Percentiles rank a stretch among this genome's conserved stretches.
phyloP scores from a whole-genome alignment of 768 basidiomycete species.

The Boletus sp. region DNA sequence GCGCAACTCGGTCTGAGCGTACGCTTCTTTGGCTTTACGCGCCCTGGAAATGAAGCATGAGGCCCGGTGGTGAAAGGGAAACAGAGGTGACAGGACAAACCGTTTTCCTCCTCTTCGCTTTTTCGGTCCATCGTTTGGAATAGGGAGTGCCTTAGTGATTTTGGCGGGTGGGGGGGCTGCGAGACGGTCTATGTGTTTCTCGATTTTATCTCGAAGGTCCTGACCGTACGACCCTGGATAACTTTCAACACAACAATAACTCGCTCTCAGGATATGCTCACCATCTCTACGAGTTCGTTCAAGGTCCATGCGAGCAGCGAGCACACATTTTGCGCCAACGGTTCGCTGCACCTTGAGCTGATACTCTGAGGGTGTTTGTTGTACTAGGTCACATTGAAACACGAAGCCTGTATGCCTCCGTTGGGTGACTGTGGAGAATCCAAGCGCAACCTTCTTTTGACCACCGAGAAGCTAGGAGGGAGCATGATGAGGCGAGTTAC shows the following conservation, averaged over 20 bases:
- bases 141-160: constrained; percentile 87
- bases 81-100: constrained; percentile 39
- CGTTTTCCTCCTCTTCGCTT: constrained; percentile 95
- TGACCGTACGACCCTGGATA: constrained; percentile 72
- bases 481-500: background rate
- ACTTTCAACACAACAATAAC: background rate
- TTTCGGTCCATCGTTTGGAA: constrained; percentile 93
- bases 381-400: constrained; percentile 88
- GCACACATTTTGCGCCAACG: constrained; percentile 84
- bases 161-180: constrained; percentile 94
- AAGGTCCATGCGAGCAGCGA: constrained; percentile 94
- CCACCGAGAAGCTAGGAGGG: constrained; percentile 82
- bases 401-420: constrained; percentile 95
- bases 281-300: constrained; percentile 81
- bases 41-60: constrained; percentile 50
- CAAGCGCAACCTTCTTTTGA: constrained; percentile 86
- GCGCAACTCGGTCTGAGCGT: constrained; percentile 92
- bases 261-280: constrained; percentile 28
- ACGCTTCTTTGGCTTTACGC: constrained; percentile 97
- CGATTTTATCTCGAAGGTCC: constrained; percentile 80
- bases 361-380: constrained; percentile 83
- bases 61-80: background rate
- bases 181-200: constrained; percentile 86
- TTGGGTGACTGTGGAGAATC: constrained; percentile 85
- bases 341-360: constrained; percentile 91